Base-by-base conservation (phyloP, 1,139 yeast species). In the Yamadazyma sp. region DNA sequence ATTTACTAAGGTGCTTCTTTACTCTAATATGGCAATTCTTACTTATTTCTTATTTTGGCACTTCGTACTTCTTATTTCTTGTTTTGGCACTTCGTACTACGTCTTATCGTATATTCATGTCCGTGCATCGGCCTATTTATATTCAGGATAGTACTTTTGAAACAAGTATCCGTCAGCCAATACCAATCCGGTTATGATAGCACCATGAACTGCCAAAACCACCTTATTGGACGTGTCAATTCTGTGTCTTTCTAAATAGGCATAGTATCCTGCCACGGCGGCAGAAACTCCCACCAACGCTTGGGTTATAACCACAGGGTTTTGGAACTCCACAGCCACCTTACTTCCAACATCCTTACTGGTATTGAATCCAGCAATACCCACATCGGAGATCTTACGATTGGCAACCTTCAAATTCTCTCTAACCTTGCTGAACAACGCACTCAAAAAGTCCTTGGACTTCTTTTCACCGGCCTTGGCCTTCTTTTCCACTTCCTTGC, bases 261-360 rank as follows among this genome's bases (percentile, higher is more conserved):
- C 79, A 43, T 64, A 62, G 50, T 76, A 66, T 18, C 76, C 70
- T 8, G 78, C 78, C 24, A 73, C 66, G 27, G 70, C 56, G 7
- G 78, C 76, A 34, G 76, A 68, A n/a, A 73, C 55, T 22, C 78
- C 73, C 34, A 78, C 70, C 30, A 77, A 62, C 2, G 72, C 58
- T 58, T 80, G 85, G 27, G 76, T 59, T 16, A 76, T 61, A 36
- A 81, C 83, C 12, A 76, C 84, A 1, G 87, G 87, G 62, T 81
- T 80, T 54, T 78, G 70, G 47, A 80, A 64, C 38, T 49, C 53
- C 7, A 31, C 32, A 14, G 30, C 34, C 7, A 45, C 31, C 9
- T 20, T n/a, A 10, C 22, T 14, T n/a, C 41, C 38, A 24, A 31
- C 30, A 21, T 33, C 28, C 9, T 38, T 27, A 5, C 40, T 26